Evolutionary conservation across 805 yeast genomes (phyloP), one percentile per base, ranked within the genome.

Genomic region (Priceomyces haplophilus): DNA sequence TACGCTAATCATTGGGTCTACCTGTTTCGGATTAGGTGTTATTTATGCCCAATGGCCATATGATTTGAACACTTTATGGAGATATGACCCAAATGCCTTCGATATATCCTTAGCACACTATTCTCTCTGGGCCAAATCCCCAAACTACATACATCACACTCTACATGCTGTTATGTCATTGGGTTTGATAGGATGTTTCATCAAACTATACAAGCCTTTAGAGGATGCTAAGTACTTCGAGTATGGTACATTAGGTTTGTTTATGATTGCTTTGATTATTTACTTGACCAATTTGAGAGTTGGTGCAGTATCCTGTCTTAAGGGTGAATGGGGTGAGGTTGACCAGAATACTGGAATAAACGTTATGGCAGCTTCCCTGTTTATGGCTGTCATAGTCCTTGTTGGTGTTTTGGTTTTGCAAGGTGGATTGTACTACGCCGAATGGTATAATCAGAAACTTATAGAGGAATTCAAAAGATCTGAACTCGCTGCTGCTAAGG

Each of bases 271-370:
- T 15, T 66, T 85, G 35, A 80, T 91, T 54, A 78, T 91, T 54
- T 93, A 89, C 64, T 69, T 91, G 55, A 85, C 96, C 48, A 93
- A 93, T 68, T 72, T 91, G 52, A 78, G 88, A 58, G 79, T 85
- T 41, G 98, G 98, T 42, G 71, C 83, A 31, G 76, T 76, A 52
- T 79, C 90, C 43, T 79, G 88, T 42, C 53, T 80, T 20, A 64
- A 76, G 44, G 90, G 89, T 34, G 72, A 80, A 46, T 91, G 98
- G 98, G 98, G 97, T 51, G 98, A 91, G 40, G 96, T 93, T 39
- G 87, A 86, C 55, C 80, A 78, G 60, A 73, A 74, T 47, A 87
- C 95, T 17, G 98, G 98, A 23, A 66, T 91, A 55, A 88, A 87
- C 50, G 96, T 93, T 31, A 79, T 93, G 56, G 97, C 93, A 32